These are phyloP conservation scores for Polytolypa hystricis DNA, from an alignment of 2,329 filamentous ascomycete genomes.

Conservation along the genomic window DNA sequence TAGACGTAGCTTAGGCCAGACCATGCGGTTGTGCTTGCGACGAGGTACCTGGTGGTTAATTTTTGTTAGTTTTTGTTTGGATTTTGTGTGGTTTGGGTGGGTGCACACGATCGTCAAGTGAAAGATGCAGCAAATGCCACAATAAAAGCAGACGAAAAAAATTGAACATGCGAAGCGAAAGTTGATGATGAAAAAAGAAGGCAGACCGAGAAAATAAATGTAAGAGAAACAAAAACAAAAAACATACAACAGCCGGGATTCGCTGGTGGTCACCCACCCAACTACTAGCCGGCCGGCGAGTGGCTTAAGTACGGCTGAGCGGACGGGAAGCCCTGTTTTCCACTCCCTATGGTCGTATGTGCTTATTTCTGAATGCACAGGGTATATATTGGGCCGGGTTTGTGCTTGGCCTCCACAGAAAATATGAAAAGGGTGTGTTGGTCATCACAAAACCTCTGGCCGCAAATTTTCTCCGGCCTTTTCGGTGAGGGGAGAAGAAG, in stretches of 20 bases:
- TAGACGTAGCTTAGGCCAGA: conserved; percentile 88
- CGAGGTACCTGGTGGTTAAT: conserved; percentile 53
- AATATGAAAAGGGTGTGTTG: neutral
- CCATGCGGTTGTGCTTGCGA: conserved; percentile 84
- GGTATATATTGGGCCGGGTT: conserved; percentile 12
- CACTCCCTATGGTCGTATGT: conserved; percentile 39
- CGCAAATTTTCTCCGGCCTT: too few species aligned
- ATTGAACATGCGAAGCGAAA: conserved; percentile 3
- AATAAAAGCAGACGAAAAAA: conserved; percentile 1
- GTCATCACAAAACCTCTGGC: too few species aligned
- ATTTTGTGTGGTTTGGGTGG: neutral
- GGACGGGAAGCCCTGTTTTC: conserved; percentile 40
- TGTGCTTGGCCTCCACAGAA: neutral
- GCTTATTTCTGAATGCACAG: neutral
- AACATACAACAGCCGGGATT: conserved; percentile 37
- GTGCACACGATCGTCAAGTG: neutral
- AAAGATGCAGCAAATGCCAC: neutral
- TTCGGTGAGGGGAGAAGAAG: too few species aligned
- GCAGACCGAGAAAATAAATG: conserved; percentile 3
- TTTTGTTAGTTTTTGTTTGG: neutral
- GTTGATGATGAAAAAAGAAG: neutral
- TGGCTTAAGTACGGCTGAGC: conserved; percentile 40
- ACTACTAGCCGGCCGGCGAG: conserved; percentile 38
- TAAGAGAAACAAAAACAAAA: too few species aligned
- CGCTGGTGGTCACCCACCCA: conserved; percentile 39